A percentile compares a stretch with the other conserved stretches of the same genome.
Evolutionary conservation across 2,329 filamentous ascomycete species (phyloP).

Genomic region (Colletotrichum aenigma): DNA sequence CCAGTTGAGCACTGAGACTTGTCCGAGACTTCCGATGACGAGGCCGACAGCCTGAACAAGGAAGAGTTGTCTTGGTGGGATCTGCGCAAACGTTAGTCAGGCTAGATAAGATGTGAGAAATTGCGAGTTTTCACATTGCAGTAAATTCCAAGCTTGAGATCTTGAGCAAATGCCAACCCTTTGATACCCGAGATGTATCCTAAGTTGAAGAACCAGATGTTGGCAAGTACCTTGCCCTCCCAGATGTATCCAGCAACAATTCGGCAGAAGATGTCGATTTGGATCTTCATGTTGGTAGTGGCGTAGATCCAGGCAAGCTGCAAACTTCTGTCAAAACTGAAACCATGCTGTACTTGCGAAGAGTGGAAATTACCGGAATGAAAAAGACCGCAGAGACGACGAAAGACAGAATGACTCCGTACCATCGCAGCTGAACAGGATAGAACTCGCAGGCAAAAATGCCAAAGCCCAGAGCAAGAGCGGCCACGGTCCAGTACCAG

Average conservation of each 20-base stretch:
- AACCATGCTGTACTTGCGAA: accelerated
- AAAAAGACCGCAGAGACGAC: constrained; percentile 31
- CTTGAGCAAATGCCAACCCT: constrained; percentile 43
- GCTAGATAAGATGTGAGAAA: background rate
- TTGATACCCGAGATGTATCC: constrained; percentile 47
- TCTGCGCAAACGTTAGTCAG: constrained; percentile 11
- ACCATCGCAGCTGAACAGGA: constrained; percentile 33
- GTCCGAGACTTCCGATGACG: constrained; percentile 46
- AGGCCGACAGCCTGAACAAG: constrained; percentile 46
- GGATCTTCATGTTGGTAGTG: constrained; percentile 46
- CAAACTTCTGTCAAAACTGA: background rate
- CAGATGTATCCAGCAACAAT: constrained; percentile 49
- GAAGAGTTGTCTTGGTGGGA: constrained; percentile 49
- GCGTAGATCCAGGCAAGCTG: constrained; percentile 38
- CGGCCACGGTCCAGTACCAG: constrained; percentile 27
- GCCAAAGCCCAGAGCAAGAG: constrained; percentile 27
- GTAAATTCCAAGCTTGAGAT: constrained; percentile 51
- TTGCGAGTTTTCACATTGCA: constrained; percentile 26
- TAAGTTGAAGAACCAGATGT: constrained; percentile 41
- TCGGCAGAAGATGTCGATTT: constrained; percentile 49
- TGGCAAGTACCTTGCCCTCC: constrained; percentile 44
- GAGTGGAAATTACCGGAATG: constrained; percentile 25
- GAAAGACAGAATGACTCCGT: constrained; percentile 32
- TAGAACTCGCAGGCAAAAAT: constrained; percentile 34
- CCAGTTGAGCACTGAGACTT: constrained; percentile 43